These are phyloP conservation scores for Candida tammaniensis DNA, from an alignment of 805 yeast species.

Conservation along the genomic window DNA sequence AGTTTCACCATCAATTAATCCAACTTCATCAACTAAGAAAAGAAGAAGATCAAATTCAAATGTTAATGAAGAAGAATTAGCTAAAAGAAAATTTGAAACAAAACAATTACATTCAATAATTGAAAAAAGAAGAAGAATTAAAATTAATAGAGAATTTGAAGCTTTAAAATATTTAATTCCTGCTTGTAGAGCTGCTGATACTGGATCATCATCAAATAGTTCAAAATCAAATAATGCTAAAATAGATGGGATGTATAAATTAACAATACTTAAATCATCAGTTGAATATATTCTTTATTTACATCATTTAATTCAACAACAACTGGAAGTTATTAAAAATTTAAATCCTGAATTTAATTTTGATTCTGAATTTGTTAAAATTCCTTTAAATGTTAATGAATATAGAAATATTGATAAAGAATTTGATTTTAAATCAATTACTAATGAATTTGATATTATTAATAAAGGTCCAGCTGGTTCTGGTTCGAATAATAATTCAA, in stretches of 20 bases:
- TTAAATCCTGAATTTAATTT: constrained; percentile 24
- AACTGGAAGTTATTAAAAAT: constrained; percentile 41
- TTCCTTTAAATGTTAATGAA: constrained; percentile 56
- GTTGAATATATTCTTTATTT: constrained; percentile 76
- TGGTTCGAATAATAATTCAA: not conserved
- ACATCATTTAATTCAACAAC: constrained; percentile 54
- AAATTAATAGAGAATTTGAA: constrained; percentile 80
- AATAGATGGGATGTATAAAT: constrained; percentile 71
- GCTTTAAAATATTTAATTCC: constrained; percentile 76
- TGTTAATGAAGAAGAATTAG: constrained; percentile 39
- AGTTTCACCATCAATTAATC: constrained; percentile 3
- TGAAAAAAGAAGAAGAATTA: constrained; percentile 73
- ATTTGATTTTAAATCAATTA: constrained; percentile 45
- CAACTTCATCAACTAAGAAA: constrained; percentile 24
- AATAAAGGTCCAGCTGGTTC: constrained; percentile 1
- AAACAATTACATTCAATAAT: constrained; percentile 66
- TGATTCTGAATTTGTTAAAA: constrained; percentile 47
- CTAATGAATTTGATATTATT: constrained; percentile 7
- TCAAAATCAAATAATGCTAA: constrained; percentile 19
- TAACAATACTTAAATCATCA: constrained; percentile 77
- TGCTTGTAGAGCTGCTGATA: constrained; percentile 58
- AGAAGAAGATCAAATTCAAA: constrained; percentile 38
- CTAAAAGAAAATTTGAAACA: constrained; percentile 40
- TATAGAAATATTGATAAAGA: constrained; percentile 60
- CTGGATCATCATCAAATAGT: constrained; percentile 8